A percentile compares a stretch with the other conserved stretches of the same genome.
Evolutionary conservation across 768 basidiomycete species (phyloP).

Genomic region (Amanita thiersii): DNA sequence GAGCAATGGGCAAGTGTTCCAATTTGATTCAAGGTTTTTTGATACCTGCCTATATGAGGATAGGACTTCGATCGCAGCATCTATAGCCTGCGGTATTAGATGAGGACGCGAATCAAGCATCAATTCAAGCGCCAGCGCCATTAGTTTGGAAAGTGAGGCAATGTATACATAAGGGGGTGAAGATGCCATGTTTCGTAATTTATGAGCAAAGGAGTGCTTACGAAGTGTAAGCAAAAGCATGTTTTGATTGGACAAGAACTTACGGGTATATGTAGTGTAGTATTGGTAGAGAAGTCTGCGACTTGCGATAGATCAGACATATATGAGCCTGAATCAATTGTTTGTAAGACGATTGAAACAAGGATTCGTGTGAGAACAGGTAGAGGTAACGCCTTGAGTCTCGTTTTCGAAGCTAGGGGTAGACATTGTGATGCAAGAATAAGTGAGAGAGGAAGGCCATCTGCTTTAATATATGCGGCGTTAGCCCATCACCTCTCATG

Average conservation of each 20-base stretch:
- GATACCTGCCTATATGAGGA: slow-evolving; percentile 27
- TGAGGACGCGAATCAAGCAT: slow-evolving; percentile 26
- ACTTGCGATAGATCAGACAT: slow-evolving; percentile 21
- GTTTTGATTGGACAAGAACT: slow-evolving; percentile 10
- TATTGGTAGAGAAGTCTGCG: slow-evolving; percentile 12
- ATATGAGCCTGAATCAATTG: slow-evolving; percentile 52
- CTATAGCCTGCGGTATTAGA: slow-evolving; percentile 21
- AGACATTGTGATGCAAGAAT: slow-evolving; percentile 56
- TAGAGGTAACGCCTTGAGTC: slow-evolving; percentile 56
- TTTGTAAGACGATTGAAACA: slow-evolving; percentile 40
- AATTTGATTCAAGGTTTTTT: slow-evolving; percentile 36
- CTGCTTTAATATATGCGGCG: slow-evolving; percentile 18
- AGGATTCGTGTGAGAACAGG: slow-evolving; percentile 26
- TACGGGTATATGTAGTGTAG: slow-evolving; percentile 24
- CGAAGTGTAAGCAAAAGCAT: slow-evolving; percentile 3
- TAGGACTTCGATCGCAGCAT: slow-evolving; percentile 22
- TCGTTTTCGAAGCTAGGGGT: slow-evolving; percentile 42
- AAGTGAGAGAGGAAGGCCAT: slow-evolving; percentile 40
- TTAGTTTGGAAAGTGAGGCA: slow-evolving; percentile 25
- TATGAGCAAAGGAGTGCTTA: slow-evolving; percentile 17
- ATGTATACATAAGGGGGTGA: slow-evolving; percentile 14
- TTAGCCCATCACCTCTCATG: slow-evolving; percentile 2
- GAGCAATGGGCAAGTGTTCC: slow-evolving; percentile 34
- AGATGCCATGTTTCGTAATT: slow-evolving; percentile 19
- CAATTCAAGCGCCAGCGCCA: slow-evolving; percentile 24